These are phyloP conservation scores for Colletotrichum camelliae DNA, from an alignment of 2,329 filamentous ascomycete species.

Conservation along the genomic window DNA sequence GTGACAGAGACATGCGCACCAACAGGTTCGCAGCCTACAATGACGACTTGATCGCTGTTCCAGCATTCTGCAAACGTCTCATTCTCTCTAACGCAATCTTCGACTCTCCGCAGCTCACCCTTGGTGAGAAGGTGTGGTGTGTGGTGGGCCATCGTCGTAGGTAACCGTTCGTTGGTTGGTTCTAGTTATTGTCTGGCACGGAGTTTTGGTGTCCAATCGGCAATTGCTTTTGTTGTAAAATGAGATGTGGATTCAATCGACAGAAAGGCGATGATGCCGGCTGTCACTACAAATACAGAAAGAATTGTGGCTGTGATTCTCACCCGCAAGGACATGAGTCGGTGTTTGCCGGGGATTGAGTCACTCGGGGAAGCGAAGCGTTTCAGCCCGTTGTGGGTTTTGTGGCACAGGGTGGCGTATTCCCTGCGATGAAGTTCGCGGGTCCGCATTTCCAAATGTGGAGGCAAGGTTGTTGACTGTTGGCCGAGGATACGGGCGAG, in stretches of 20 bases:
- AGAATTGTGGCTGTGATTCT: not conserved
- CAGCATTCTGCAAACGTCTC: not conserved
- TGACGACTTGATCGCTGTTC: not conserved
- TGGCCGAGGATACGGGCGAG: not conserved
- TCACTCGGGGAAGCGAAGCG: not conserved
- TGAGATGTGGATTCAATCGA: fast-evolving
- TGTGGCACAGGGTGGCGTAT: not conserved
- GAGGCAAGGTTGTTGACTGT: not conserved
- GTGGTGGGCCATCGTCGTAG: not conserved
- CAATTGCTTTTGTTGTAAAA: fast-evolving
- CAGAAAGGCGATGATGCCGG: fast-evolving
- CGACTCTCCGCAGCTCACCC: not conserved
- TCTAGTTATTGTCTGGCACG: fast-evolving
- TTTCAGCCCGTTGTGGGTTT: not conserved
- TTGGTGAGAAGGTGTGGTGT: not conserved
- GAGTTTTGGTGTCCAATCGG: not conserved
- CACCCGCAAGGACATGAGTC: not conserved
- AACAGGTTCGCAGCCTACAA: not conserved
- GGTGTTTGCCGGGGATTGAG: not conserved
- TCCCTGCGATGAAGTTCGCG: not conserved
- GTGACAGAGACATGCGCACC: not conserved
- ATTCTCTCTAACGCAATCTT: not conserved
- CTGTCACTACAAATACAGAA: not conserved
- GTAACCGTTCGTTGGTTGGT: not conserved
- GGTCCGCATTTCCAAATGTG: fast-evolving